Evolutionary conservation across 2,329 filamentous ascomycete species (phyloP).

Genomic region (Paradendryphiella salina): DNA sequence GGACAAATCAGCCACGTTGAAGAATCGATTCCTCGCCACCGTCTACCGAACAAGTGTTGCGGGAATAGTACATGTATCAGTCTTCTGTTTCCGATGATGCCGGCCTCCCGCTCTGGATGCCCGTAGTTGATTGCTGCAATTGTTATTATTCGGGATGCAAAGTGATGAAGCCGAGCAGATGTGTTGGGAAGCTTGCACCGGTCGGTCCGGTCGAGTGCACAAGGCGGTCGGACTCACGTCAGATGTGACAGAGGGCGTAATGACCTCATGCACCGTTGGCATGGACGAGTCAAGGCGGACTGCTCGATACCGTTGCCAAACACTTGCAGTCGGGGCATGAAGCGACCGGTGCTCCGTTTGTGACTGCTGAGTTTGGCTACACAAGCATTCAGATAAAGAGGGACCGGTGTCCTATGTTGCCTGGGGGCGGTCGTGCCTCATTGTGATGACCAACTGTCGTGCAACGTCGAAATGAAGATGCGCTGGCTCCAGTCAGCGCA

Average conservation of each 20-base stretch:
- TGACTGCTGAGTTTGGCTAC: conserved; percentile 15
- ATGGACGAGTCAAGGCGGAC: conserved; percentile 8
- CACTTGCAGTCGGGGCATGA: conserved; percentile 3
- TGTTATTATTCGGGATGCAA: background rate
- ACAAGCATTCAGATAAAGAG: conserved; percentile 12
- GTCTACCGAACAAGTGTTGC: background rate
- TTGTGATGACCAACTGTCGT: conserved; percentile 24
- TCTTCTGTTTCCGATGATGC: conserved; percentile 1
- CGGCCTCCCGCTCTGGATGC: conserved; percentile 5
- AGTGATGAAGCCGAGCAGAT: conserved; percentile 6
- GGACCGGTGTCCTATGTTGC: conserved; percentile 12
- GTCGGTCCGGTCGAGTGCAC: conserved; percentile 5
- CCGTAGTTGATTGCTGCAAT: conserved; percentile 2
- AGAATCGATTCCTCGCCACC: background rate
- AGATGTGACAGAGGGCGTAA: conserved; percentile 1
- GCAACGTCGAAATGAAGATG: conserved; percentile 25
- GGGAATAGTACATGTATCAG: conserved; percentile 5
- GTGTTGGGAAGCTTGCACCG: conserved; percentile 5
- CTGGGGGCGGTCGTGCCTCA: conserved; percentile 11
- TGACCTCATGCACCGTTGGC: conserved; percentile 6
- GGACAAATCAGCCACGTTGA: background rate
- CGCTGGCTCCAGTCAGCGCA: conserved; percentile 39
- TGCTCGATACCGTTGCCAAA: background rate
- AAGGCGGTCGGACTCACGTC: background rate
- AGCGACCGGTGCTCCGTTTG: conserved; percentile 15